Evolutionary conservation across 805 yeast species (phyloP).

Genomic region (Blastobotrys terrestris): DNA sequence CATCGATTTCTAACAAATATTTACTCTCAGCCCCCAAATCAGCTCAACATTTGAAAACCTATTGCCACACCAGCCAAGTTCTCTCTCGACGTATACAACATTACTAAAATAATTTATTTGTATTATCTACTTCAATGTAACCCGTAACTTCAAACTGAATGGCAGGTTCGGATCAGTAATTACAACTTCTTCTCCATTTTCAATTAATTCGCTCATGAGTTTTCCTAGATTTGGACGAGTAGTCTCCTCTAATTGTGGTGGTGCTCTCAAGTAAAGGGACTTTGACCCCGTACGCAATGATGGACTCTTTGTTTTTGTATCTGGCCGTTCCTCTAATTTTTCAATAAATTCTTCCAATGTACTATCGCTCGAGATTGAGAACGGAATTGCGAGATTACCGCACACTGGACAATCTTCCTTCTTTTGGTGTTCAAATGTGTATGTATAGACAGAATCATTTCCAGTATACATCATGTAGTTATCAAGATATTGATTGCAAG

Average conservation of each 20-base stretch:
- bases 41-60: too few relatives aligned
- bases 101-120: too few relatives aligned
- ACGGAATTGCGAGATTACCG: conserved; percentile 35
- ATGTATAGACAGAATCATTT: conserved; percentile 67
- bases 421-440: conserved; percentile 58
- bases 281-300: conserved; percentile 39
- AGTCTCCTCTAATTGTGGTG: conserved; percentile 40
- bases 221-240: conserved; percentile 41
- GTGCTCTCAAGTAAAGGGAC: conserved; percentile 42
- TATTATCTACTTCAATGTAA: conserved; percentile 11
- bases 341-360: conserved; percentile 41
- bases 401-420: conserved; percentile 71
- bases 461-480: conserved; percentile 90
- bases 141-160: conserved; percentile 31
- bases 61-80: too few relatives aligned
- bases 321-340: conserved; percentile 28
- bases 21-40: too few relatives aligned
- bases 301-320: conserved; percentile 35
- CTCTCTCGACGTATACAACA: too few relatives aligned
- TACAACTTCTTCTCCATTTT: conserved; percentile 42
- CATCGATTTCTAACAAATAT: too few relatives aligned
- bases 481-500: conserved; percentile 56
- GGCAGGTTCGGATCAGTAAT: conserved; percentile 51
- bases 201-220: conserved; percentile 35
- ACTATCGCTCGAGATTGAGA: conserved; percentile 20